phyloP scores from a whole-genome alignment of 176 grass and related monocot genomes.

The Zea mays region DNA sequence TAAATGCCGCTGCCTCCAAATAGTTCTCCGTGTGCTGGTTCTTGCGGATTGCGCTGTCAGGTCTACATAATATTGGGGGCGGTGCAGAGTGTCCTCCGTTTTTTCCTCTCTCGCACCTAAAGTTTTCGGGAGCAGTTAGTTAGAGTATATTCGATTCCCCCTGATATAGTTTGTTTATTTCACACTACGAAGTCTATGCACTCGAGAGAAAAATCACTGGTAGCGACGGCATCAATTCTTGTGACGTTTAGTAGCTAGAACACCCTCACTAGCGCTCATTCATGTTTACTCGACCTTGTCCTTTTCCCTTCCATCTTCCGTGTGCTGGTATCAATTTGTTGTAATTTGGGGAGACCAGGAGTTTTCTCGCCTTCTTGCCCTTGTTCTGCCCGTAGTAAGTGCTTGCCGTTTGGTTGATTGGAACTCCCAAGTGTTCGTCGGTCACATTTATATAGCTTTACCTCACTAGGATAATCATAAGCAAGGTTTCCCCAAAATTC shows the following conservation, averaged over 20 bases:
- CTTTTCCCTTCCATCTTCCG: neutral
- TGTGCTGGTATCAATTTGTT: neutral
- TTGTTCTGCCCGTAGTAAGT: neutral
- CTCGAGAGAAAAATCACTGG: conserved; percentile 14
- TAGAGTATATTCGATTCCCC: neutral
- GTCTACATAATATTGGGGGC: neutral
- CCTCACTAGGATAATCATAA: conserved; percentile 9
- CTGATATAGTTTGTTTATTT: neutral
- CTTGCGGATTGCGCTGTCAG: conserved; percentile 11
- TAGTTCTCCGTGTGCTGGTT: neutral
- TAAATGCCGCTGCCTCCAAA: neutral
- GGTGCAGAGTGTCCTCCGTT: no score
- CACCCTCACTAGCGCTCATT: neutral
- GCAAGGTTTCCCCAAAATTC: neutral
- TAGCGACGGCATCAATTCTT: neutral
- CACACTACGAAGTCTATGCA: neutral
- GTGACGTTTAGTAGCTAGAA: conserved; percentile 12
- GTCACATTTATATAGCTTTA: neutral
- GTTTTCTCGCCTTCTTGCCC: neutral
- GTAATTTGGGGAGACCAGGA: neutral
- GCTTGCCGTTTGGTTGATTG: neutral
- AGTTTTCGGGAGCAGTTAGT: conserved; percentile 23
- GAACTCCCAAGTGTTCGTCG: neutral
- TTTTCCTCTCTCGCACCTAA: neutral
- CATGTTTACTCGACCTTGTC: neutral